Evolutionary conservation across 345 rosid species (phyloP), one percentile per base, ranked within the genome.

Genomic region (Euphorbia pulcherrima): DNA sequence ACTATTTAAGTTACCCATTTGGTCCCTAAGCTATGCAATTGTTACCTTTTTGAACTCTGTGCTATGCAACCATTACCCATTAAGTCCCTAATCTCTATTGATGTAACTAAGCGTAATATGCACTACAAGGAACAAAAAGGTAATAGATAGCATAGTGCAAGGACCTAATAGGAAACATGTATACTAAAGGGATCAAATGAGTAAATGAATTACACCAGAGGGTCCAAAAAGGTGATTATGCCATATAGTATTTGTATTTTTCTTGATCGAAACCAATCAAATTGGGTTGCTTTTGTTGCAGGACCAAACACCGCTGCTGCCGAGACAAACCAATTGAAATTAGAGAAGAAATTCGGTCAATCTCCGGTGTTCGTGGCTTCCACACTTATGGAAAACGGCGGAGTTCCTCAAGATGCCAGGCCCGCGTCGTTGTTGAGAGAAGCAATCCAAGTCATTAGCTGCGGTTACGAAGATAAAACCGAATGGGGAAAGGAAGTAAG

Each of bases 401-500:
- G 98, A 77, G 82, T 86, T 64, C 92, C 92, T 5, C 79, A 61
- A 18, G 83, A 83, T 60, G 86, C 93, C 13, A 83, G 86, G 60
- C 87, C 92, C 10, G 98, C 90, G 0, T 81, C 92, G 12, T 80
- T 88, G 40, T 68, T 92, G 68, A 88, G 87, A 73, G 98, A 92
- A 85, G 97, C 98, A 46, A 90, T 93, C 71, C 98, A 93, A 82
- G 98, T 93, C 60, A 90, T 93, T 75, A 93, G 98, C 78, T 90
- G 97, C 27, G 98, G 98, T 40, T 93, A 93, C 37, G 98, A 93
- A 82, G 98, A 87, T 72, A 93, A 93, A 82, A 90, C 98, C 24
- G 98, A 93, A 84, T 90, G 98, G 98, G 98, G 98, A 59, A 93
- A 90, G 74, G 98, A 93, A 84, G 98, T 93, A 79, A 72, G 90